Evolutionary conservation across 306 rosid species (phyloP).

Genomic region (Pyrus bretschneideri): DNA sequence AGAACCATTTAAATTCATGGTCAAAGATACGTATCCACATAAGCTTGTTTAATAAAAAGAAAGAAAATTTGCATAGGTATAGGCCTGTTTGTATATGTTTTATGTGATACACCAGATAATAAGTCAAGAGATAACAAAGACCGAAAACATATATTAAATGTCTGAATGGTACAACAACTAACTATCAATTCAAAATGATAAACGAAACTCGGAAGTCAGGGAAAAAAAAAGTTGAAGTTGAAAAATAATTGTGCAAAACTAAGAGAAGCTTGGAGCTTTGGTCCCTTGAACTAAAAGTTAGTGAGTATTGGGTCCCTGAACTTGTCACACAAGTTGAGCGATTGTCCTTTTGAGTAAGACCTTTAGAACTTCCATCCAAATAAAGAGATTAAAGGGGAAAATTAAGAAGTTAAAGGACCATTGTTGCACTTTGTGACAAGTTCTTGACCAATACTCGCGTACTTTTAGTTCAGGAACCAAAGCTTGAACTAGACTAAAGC

Average conservation of each 20-base stretch:
- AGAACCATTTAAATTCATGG: conserved; percentile 11
- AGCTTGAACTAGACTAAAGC: neutral
- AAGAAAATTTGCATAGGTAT: neutral
- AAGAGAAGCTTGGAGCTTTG: neutral
- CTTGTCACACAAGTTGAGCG: neutral
- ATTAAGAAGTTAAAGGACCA: neutral
- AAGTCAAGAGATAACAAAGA: neutral
- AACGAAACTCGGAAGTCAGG: neutral
- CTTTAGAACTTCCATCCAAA: too few relatives aligned
- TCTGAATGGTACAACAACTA: neutral
- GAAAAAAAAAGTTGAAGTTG: neutral
- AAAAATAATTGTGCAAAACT: neutral
- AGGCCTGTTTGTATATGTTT: neutral
- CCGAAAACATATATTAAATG: neutral
- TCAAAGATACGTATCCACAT: conserved; percentile 17
- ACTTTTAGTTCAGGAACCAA: neutral
- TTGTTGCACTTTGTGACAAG: neutral
- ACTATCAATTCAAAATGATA: neutral
- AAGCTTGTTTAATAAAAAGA: conserved; percentile 11
- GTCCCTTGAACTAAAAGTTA: neutral
- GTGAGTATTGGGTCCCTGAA: neutral
- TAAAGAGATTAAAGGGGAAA: neutral
- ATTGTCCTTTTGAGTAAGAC: neutral
- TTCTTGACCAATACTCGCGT: neutral
- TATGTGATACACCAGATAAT: neutral